Base-by-base conservation (phyloP, 768 basidiomycete species). In the Psilocybe cyanescens region DNA sequence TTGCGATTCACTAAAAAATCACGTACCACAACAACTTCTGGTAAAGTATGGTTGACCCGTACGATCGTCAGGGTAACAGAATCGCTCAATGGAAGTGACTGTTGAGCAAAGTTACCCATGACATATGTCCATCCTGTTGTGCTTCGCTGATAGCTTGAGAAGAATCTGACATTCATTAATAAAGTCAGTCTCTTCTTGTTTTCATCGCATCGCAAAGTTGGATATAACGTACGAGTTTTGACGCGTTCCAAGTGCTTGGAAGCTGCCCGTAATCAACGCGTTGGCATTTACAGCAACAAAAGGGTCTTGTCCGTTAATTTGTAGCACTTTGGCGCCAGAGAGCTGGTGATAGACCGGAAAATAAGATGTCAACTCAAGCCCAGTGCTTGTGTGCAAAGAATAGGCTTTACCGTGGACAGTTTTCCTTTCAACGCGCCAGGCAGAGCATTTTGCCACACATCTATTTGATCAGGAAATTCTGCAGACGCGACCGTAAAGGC, bases 61-160 rank as follows among this genome's bases (percentile, higher is more conserved):
- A 79, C 74, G 29, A 87, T 75, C 1, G 78, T 82, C 53, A 87
- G 68, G 0, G 72, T 72, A 16, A 81, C 85, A 0, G 71, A 72
- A 65, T 87, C 85, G 37, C 66, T 71, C n/a, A 86, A 69, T 11
- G 87, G 86, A 19, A 84, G 82, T 3, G 79, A 74, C 58, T 81
- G 78, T 62, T 82, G 80, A 1, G 85, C 86, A 65, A 87, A 88
- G 59, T 85, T 82, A 29, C 81, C 82, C 76, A 84, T 72, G 59
- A 74, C 64, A 54, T 82, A 82, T 17, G 70, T 71, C 79, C 81
- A 81, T 17, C 78, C 74, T 28, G 67, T 65, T 5, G 74, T 66
- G 8, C 72, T 69, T 29, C 75, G 67, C 17, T 72, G 70, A 60
- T 81, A 82, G 62, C 79, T 82, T 11, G 81, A 76, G 69, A 82